Evolutionary conservation across 768 basidiomycete genomes (phyloP).

Genomic region (Dacryopinax spathularia): DNA sequence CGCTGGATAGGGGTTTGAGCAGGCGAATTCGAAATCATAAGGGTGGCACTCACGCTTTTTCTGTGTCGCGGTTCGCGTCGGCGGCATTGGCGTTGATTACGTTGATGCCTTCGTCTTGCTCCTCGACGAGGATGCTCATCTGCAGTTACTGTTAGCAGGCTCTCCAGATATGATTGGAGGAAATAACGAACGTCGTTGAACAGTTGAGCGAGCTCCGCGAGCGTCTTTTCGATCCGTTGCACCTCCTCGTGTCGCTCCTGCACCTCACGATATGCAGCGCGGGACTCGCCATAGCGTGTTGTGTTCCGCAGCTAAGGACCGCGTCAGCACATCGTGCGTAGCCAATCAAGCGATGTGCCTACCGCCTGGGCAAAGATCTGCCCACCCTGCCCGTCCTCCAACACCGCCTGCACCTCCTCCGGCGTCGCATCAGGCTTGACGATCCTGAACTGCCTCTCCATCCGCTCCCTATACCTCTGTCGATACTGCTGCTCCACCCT

Average conservation of each 20-base stretch:
- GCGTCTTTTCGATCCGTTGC: constrained; percentile 34
- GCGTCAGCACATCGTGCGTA: not conserved
- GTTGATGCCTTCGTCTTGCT: constrained; percentile 34
- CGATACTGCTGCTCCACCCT: constrained; percentile 31
- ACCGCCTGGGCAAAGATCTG: constrained; percentile 29
- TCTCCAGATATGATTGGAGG: not conserved
- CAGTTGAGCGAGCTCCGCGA: constrained; percentile 36
- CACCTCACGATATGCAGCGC: constrained; percentile 33
- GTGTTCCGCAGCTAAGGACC: constrained; percentile 29
- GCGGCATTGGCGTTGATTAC: constrained; percentile 30
- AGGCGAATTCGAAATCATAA: not conserved
- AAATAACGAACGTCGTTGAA: constrained; percentile 29
- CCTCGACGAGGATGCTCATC: constrained; percentile 33
- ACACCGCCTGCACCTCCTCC: constrained; percentile 29
- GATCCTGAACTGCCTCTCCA: constrained; percentile 26
- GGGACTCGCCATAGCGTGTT: constrained; percentile 31
- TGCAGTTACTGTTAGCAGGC: constrained; percentile 7
- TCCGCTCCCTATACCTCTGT: constrained; percentile 31
- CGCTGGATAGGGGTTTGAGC: not conserved
- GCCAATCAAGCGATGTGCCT: constrained; percentile 2
- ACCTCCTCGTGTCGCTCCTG: constrained; percentile 36
- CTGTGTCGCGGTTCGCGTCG: constrained; percentile 31
- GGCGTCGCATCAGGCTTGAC: constrained; percentile 32
- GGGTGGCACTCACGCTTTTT: constrained; percentile 23
- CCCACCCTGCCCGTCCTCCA: constrained; percentile 24